phyloP scores from a whole-genome alignment of 345 rosid genomes.

The Camelina hispida region DNA sequence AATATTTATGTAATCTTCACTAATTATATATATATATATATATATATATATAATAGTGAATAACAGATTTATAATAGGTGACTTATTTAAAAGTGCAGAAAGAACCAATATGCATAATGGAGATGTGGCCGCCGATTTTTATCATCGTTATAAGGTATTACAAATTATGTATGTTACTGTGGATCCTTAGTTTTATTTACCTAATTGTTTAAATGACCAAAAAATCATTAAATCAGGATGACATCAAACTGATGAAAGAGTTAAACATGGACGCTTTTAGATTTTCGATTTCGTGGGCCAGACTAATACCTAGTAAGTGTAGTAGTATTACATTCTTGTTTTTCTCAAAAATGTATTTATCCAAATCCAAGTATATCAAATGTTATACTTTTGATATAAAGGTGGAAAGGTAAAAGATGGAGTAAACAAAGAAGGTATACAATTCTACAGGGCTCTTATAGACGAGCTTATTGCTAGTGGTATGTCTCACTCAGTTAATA shows the following conservation, averaged over 20 bases:
- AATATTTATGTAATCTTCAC: background rate
- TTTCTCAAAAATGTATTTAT: background rate
- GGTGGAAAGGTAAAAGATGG: slow-evolving; percentile 47
- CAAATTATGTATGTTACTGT: background rate
- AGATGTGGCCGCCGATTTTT: slow-evolving; percentile 51
- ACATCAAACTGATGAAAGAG: slow-evolving; percentile 53
- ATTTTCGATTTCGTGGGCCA: slow-evolving; percentile 61
- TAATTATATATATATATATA: background rate
- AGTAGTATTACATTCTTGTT: background rate
- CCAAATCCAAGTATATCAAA: background rate
- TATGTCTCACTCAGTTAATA: background rate
- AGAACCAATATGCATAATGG: slow-evolving; percentile 50
- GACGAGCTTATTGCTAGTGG: slow-evolving; percentile 50
- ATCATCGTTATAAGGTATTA: slow-evolving; percentile 51
- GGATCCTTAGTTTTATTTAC: background rate
- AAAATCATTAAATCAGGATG: slow-evolving; percentile 47
- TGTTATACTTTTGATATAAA: background rate
- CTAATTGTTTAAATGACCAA: background rate
- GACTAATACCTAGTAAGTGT: slow-evolving; percentile 49
- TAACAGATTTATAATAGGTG: background rate
- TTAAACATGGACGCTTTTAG: slow-evolving; percentile 57
- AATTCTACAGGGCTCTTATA: slow-evolving; percentile 50
- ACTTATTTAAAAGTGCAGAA: slow-evolving; percentile 36
- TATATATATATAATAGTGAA: background rate
- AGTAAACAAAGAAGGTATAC: slow-evolving; percentile 51